These are phyloP conservation scores for Collybiopsis luxurians DNA, from an alignment of 768 basidiomycete genomes.

Conservation along the genomic window DNA sequence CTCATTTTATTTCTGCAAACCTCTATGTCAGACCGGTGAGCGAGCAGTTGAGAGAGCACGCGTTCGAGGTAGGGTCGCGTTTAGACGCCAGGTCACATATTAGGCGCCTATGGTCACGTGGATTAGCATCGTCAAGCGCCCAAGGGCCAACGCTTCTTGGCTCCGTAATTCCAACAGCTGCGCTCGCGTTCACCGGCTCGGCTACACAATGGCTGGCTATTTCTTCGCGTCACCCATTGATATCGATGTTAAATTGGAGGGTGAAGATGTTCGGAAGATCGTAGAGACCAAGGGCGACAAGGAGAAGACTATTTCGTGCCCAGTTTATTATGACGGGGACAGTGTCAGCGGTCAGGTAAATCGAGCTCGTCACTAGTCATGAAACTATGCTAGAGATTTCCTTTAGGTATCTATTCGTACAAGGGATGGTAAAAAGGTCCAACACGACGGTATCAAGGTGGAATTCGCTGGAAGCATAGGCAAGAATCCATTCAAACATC, in stretches of 20 bases:
- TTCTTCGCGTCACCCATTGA: constrained; percentile 93
- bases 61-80: no score
- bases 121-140: no score
- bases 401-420: constrained; percentile 79
- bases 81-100: no score
- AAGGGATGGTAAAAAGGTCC: constrained; percentile 91
- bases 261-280: constrained; percentile 84
- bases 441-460: constrained; percentile 96
- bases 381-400: not conserved
- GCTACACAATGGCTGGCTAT: constrained; percentile 68
- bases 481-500: constrained; percentile 30
- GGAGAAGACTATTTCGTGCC: constrained; percentile 80
- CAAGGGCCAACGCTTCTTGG: no score
- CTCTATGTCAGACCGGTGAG: no score
- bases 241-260: constrained; percentile 84
- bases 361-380: not conserved
- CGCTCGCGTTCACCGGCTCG: not conserved
- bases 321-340: constrained; percentile 96
- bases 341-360: constrained; percentile 82
- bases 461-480: constrained; percentile 97
- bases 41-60: no score
- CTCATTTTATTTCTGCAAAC: no score
- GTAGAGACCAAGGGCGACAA: constrained; percentile 90
- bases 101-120: no score
- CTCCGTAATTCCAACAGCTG: not conserved